Base-by-base conservation (phyloP, 2,329 filamentous ascomycete species). In the Furcasterigmium sp. region DNA sequence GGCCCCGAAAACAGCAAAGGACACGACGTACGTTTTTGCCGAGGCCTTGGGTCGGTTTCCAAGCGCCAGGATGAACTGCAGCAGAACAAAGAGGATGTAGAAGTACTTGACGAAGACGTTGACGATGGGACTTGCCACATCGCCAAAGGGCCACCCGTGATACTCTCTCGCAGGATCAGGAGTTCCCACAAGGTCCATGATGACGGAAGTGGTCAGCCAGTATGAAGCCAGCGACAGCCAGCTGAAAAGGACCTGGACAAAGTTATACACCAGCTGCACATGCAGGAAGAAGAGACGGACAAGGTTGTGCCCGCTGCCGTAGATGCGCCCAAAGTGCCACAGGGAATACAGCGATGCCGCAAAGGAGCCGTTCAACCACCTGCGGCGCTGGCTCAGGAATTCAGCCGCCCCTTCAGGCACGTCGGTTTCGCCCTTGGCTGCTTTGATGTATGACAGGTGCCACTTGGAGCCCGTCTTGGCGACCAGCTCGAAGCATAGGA, bases 321-420 rank as follows among this genome's bases (percentile, higher is more conserved):
- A 94, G 84, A 93, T 91, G 54, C 88, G 84, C 37, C 86, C 84
- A 58, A 95, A 95, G 63, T 95, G 88, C 84, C 94, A 91, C 51
- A 93, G 75, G 23, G 88, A 86, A 70, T 95, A 95, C 62, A 94
- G 81, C 68, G 84, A 87, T 62, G 88, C 88, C 44, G 88, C 88
- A 57, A 95, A 94, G 2, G 88, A 94, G 73, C 88, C 88, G 75
- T 95, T 95, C 52, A 94, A 71, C 88, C 88, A 95, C 74, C 88
- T 82, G 73, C 88, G 81, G 73, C 88, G 85, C 69, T 95, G 88
- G 51, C 85, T 83, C 67, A 95, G 94, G 64, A 94, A 94, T 63
- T 95, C 88, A 21, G 88, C 72, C 46, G 87, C 88, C 63, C 87
- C 87, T 70, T 94, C 88, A 28, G 88, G 88, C 53, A 95, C 89